Conservation (phyloP, 306 rosid species). For the Alnus rubra region DNA sequence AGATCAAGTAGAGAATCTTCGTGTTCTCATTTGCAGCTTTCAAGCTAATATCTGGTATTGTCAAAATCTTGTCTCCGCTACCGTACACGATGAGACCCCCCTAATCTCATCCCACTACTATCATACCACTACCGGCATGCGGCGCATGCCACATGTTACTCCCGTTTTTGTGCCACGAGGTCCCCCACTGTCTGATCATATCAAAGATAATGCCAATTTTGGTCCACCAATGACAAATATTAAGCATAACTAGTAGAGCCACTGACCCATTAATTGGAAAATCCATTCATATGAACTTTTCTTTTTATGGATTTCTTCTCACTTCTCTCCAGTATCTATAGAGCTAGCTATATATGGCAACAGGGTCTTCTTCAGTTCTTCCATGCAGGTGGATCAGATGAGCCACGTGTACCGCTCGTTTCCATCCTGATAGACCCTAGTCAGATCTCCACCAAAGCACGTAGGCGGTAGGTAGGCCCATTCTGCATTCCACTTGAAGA, state of each 20-base stretch:
- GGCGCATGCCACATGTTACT: not conserved
- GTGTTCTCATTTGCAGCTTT: constrained; percentile 28
- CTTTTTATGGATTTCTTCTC: constrained; percentile 2
- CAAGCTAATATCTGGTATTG: constrained; percentile 15
- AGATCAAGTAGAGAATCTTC: constrained; percentile 27
- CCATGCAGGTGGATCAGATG: constrained; percentile 1
- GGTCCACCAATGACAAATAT: not conserved
- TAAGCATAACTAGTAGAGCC: too few relatives aligned
- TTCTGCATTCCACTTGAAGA: not conserved
- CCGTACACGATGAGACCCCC: too few relatives aligned
- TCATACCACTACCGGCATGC: not conserved
- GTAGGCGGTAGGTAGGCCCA: too few relatives aligned
- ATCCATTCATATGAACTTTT: not conserved
- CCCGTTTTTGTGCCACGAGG: not conserved
- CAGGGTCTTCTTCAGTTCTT: not conserved
- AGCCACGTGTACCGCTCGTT: constrained; percentile 48
- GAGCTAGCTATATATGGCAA: constrained; percentile 4
- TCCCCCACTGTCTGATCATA: not conserved
- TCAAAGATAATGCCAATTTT: not conserved
- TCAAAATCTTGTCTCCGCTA: constrained; percentile 27
- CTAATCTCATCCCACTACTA: constrained; percentile 6
- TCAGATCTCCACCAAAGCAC: too few relatives aligned
- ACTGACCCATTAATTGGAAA: not conserved
- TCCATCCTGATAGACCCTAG: constrained; percentile 22
- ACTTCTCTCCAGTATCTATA: too few relatives aligned